phyloP scores from a whole-genome alignment of 2,329 filamentous ascomycete species.

The Colletotrichum sp. region DNA sequence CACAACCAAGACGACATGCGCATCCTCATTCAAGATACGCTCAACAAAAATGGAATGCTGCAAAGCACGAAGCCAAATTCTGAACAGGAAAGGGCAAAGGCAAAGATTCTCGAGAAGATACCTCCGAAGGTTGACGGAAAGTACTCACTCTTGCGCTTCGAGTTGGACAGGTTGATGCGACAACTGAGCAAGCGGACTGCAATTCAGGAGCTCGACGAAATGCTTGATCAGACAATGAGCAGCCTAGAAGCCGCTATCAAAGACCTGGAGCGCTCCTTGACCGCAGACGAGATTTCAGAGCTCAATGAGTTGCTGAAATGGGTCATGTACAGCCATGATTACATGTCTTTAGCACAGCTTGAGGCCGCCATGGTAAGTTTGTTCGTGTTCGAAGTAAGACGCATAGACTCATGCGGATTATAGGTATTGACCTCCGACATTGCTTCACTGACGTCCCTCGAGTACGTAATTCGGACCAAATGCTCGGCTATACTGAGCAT shows the following conservation, averaged over 20 bases:
- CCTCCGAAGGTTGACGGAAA: neutral
- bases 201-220: neutral
- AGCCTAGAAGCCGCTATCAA: neutral
- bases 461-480: neutral
- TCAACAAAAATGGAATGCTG: neutral
- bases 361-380: neutral
- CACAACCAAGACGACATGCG: neutral
- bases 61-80: neutral
- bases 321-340: neutral
- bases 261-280: neutral
- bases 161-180: neutral
- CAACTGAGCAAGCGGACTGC: neutral
- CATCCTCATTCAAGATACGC: neutral
- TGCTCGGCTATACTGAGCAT: neutral
- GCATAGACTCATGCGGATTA: neutral
- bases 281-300: neutral
- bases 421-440: neutral
- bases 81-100: neutral
- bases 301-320: neutral
- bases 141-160: neutral
- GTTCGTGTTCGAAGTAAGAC: neutral
- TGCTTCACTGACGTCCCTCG: neutral
- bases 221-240: neutral
- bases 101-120: neutral
- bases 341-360: neutral